Conservation (phyloP, 257 asterid genomes). For the Marsdenia floribunda region DNA sequence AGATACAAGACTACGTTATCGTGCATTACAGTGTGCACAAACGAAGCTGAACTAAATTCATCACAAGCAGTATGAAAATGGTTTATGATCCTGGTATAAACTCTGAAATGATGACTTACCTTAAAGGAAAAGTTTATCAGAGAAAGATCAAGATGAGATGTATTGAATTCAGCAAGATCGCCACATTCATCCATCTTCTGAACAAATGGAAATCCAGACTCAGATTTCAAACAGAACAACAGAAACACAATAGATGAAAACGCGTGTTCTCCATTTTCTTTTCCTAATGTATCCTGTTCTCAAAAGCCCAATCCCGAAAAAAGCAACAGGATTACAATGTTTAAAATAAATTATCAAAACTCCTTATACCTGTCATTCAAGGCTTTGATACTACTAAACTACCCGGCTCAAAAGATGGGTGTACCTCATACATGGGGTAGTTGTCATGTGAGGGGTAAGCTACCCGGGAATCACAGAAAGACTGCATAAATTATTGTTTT, state of each 20-base stretch:
- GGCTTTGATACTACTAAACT: too few relatives aligned
- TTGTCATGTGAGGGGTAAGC: not conserved
- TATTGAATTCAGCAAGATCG: slow-evolving; percentile 66
- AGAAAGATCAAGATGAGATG: slow-evolving; percentile 76
- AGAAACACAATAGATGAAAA: not conserved
- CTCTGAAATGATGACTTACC: slow-evolving; percentile 29
- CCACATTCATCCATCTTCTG: slow-evolving; percentile 85
- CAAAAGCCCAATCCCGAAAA: not conserved
- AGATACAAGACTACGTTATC: too few relatives aligned
- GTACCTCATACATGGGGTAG: not conserved
- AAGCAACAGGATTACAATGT: not conserved
- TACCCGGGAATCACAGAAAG: too few relatives aligned
- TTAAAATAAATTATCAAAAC: not conserved
- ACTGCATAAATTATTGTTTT: not conserved
- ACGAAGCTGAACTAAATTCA: not conserved
- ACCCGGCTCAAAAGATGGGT: too few relatives aligned
- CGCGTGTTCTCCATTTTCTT: too few relatives aligned
- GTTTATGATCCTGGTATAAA: not conserved
- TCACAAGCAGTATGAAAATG: not conserved
- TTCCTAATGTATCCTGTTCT: not conserved
- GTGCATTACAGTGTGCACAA: not conserved
- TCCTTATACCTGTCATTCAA: too few relatives aligned
- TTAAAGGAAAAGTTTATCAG: slow-evolving; percentile 85
- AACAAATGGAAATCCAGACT: slow-evolving; percentile 19
- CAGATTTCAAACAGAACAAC: slow-evolving; percentile 11